Evolutionary conservation across 2,329 filamentous ascomycete genomes (phyloP).

Genomic region (Penicillium crustosum): DNA sequence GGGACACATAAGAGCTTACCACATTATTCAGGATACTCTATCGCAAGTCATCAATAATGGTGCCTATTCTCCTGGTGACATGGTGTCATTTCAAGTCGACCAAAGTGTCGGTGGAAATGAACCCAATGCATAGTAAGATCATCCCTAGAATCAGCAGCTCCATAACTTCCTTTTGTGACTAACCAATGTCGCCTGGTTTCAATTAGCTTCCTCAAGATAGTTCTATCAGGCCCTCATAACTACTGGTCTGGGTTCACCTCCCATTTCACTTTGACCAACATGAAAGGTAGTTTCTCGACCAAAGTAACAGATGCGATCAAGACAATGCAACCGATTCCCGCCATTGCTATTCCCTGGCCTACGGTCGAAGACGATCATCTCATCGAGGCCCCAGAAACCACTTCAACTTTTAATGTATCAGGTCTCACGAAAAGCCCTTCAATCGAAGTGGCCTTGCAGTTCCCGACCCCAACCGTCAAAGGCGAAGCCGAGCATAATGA

Average conservation of each 20-base stretch:
- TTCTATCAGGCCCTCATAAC: slow-evolving; percentile 55
- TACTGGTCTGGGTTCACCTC: slow-evolving; percentile 54
- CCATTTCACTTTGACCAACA: slow-evolving; percentile 64
- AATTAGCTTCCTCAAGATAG: slow-evolving; percentile 59
- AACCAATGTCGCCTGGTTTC: neutral
- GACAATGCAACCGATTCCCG: slow-evolving; percentile 15
- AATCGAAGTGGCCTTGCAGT: slow-evolving; percentile 19
- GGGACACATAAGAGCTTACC: slow-evolving; percentile 3
- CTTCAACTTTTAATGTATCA: neutral
- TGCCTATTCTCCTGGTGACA: slow-evolving; percentile 42
- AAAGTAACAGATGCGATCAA: slow-evolving; percentile 31
- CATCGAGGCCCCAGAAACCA: slow-evolving; percentile 3
- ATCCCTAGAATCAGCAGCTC: neutral
- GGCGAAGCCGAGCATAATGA: slow-evolving; percentile 26
- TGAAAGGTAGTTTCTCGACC: slow-evolving; percentile 60
- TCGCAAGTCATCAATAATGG: slow-evolving; percentile 41
- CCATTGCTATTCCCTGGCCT: slow-evolving; percentile 9
- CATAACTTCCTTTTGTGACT: neutral
- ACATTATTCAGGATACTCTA: slow-evolving; percentile 41
- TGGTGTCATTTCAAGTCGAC: slow-evolving; percentile 47
- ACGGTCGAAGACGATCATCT: slow-evolving; percentile 6
- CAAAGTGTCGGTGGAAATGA: slow-evolving; percentile 46
- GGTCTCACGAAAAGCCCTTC: slow-evolving; percentile 32
- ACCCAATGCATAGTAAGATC: slow-evolving; percentile 57
- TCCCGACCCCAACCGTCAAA: slow-evolving; percentile 29